Evolutionary conservation across 1,284 basidiomycete species (phyloP), one percentile per base, ranked within the genome.

Genomic region (Fomitopsis pinicola): DNA sequence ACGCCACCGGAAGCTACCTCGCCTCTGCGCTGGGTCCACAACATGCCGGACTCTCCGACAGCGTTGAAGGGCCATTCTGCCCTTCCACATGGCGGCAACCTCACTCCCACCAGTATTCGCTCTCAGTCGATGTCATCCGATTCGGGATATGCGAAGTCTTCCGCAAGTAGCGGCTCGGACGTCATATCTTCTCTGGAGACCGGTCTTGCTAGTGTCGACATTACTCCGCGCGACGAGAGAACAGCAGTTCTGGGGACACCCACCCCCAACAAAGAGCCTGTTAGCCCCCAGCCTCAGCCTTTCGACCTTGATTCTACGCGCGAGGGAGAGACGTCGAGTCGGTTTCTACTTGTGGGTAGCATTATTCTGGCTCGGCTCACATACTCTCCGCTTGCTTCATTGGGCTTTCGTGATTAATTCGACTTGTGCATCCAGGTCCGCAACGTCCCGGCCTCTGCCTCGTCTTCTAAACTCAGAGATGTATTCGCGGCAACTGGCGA

Each of bases 1-100:
- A 72, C 69, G 2, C 69, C 71, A 0, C 65, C 68, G 5, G 69
- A 71, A 45, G 55, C 59, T 6, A 61, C 48, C 40, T 67, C 67
- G 14, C 64, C 66, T 12, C 61, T 66, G 12, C 66, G 67, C 44
- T 68, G 66, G 66, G 54, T 65, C 33, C 60, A 57, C 54, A 40
- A 63, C 38, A 28, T 62, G 40, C 63, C 48, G 12, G 62, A 63
- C 1, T 63, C 62, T 14, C 62, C 62, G 15, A 60, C 62, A 1
- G 54, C 46, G 17, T 17, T 59, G 40, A 63, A 63, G 44, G 55
- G 62, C 2, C 22, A 38, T 14, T n/a, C 22, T 22, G 57, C 63
- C n/a, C 54, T 60, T 7, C 59, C 58, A 28, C 61, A 61, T 12
- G 59, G 58, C 42, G 68, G 67, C 17, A 68, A 67, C 59, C 63